Evolutionary conservation across 1,284 basidiomycete genomes (phyloP), one percentile per base, ranked within the genome.

Genomic region (Fomitopsis schrenkii): DNA sequence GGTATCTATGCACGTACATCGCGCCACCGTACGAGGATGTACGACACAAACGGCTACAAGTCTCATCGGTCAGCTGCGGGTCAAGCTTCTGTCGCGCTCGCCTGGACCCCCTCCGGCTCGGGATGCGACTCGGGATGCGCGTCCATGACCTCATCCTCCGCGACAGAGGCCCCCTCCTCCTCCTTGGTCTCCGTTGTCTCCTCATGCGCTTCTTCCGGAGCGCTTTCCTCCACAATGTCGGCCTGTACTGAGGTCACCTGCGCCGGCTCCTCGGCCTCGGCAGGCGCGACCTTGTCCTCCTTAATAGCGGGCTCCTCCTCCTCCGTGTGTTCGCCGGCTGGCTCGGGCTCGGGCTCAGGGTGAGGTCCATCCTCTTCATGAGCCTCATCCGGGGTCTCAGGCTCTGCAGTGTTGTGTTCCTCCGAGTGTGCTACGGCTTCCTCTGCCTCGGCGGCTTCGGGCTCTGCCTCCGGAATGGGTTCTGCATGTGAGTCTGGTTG

Each of bases 361-460:
- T 46, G 22, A 14, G 22, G 5, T 10, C 26, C 45, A 1, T 28
- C 22, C 8, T 46, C 45, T 4, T 6, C 45, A 10, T 2, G 45
- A 19, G 72, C 14, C n/a, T 57, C 61, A 33, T 38, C 45, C 1
- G 46, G n/a, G n/a, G 28, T 6, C 4, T 44, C 45, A 15, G 57
- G 44, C 15, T 41, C 48, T 1, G 46, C 19, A 10, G 30, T 46
- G 2, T 41, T 38, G 14, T 53, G 46, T 19, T 44, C 45, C 30
- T 48, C 38, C 15, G 36, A 26, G 19, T 44, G 41, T 14, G 45
- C 45, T 4, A 40, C 35, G n/a, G 35, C 53, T 26, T 46, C 28
- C 53, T 63, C 41, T 9, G 44, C 38, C 19, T 44, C 36, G 22
- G 42, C 3, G 8, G 40, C 35, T 35, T 57, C 60, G 1, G 40